Base-by-base conservation (phyloP, 352 stramenopile genomes). In the Phytophthora constricta region DNA sequence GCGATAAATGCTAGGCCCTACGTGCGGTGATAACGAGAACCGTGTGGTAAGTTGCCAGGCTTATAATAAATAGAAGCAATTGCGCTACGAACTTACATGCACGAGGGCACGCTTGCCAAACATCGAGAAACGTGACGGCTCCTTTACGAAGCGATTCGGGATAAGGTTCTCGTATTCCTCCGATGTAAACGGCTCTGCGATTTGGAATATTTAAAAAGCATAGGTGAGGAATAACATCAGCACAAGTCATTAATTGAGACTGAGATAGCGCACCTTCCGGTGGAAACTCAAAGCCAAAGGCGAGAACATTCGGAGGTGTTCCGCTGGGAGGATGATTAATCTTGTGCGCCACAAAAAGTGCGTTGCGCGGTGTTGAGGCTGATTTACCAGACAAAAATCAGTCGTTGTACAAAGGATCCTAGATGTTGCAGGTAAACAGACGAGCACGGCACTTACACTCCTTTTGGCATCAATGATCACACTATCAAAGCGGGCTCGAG, bases 381-480 rank as follows among this genome's bases (percentile, higher is more conserved):
- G 43, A 9, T 49, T 51, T 17, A 46, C 2, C 20, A 41, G n/a
- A 58, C 16, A 51, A 59, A 49, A 50, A 51, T 74, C 19, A 77
- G 49, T 19, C 33, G 14, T n/a, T n/a, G n/a, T n/a, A n/a, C n/a
- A n/a, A n/a, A n/a, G n/a, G n/a, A n/a, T n/a, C n/a, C n/a, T n/a
- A n/a, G n/a, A n/a, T n/a, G 13, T 17, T 34, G 5, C 53, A 39
- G 33, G 7, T 8, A 0, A 61, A n/a, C 25, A 22, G n/a, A 8
- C 17, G 51, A 45, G 27, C 17, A 57, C 27, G 27, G 37, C 31
- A 20, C 79, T 39, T 63, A 96, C 88, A 74, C 51, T 89, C 82
- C 59, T 83, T 57, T 92, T 93, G 45, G 82, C 88, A 41, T 96
- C 82, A 60, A 96, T 95, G 50, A 96, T 90, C 17, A 92, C 82